phyloP scores from a whole-genome alignment of 352 stramenopile genomes.

The Phytophthora rubi region DNA sequence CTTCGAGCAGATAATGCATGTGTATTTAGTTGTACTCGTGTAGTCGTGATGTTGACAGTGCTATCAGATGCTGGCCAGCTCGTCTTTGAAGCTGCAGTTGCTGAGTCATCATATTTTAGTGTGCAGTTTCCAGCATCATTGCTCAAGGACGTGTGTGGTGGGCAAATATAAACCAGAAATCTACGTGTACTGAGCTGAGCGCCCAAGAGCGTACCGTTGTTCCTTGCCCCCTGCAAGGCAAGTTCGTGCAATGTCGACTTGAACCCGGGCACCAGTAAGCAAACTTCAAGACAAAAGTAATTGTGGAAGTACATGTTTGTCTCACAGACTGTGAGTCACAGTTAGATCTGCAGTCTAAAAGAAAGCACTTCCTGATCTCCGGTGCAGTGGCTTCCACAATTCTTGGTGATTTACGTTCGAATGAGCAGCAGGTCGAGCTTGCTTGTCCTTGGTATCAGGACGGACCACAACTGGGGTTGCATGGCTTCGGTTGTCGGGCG shows the following conservation, averaged over 20 bases:
- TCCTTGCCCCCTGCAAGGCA: no score
- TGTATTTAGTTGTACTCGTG: neutral
- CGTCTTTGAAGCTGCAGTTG: slow-evolving; percentile 4
- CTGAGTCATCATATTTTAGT: slow-evolving; percentile 1
- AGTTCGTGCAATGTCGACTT: no score
- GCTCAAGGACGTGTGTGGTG: neutral
- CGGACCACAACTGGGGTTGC: neutral
- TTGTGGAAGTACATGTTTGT: neutral
- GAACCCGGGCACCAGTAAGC: no score
- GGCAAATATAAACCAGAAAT: neutral
- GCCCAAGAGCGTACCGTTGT: no score
- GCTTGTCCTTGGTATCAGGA: neutral
- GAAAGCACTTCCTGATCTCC: slow-evolving; percentile 7
- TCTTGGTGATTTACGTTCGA: neutral
- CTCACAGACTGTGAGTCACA: no score
- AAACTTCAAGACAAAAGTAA: neutral
- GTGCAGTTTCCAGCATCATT: neutral
- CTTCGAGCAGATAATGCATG: neutral
- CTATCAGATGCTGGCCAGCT: neutral
- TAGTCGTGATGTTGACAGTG: neutral
- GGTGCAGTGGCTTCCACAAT: slow-evolving; percentile 42
- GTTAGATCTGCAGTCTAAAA: neutral
- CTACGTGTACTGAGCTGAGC: neutral
- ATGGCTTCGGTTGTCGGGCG: neutral
- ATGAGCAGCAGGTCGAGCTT: neutral